Percentiles rank a stretch among this genome's conserved stretches.
phyloP scores from a whole-genome alignment of 257 asterid genomes.

The Salvia miltiorrhiza region DNA sequence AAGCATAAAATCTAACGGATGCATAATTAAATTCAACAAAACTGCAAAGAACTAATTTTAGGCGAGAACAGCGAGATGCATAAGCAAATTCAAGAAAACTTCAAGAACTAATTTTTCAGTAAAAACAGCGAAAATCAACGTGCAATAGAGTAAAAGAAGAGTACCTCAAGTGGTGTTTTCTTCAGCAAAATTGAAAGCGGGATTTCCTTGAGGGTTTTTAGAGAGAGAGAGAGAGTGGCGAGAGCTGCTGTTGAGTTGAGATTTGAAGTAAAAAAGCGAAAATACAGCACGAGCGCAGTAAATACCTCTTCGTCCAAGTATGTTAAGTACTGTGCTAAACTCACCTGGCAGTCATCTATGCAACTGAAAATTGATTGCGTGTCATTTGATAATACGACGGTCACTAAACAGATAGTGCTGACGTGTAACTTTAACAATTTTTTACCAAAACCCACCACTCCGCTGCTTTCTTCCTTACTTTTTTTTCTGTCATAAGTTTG shows the following conservation, averaged over 20 bases:
- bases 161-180: constrained; percentile 39
- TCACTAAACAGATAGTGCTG: not conserved
- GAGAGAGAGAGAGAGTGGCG: constrained; percentile 15
- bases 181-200: constrained; percentile 32
- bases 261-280: constrained; percentile 8
- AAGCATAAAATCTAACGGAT: constrained; percentile 24
- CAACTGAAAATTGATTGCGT: not conserved
- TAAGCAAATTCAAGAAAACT: constrained; percentile 19
- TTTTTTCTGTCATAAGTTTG: too few species aligned
- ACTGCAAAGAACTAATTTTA: constrained; percentile 5
- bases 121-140: not conserved
- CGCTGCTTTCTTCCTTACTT: too few species aligned
- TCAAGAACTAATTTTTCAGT: not conserved
- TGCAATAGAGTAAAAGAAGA: constrained; percentile 9
- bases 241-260: constrained; percentile 1
- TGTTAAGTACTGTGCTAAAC: not conserved
- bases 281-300: not conserved
- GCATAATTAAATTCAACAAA: constrained; percentile 12
- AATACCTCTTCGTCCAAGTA: constrained; percentile 14
- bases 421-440: not conserved
- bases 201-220: constrained; percentile 33
- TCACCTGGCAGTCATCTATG: not conserved
- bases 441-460: too few species aligned
- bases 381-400: not conserved
- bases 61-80: not conserved